Evolutionary conservation across 139 green algal species (phyloP), one percentile per base, ranked within the genome.

Genomic region (Auxenochlorella pyrenoidosa): DNA sequence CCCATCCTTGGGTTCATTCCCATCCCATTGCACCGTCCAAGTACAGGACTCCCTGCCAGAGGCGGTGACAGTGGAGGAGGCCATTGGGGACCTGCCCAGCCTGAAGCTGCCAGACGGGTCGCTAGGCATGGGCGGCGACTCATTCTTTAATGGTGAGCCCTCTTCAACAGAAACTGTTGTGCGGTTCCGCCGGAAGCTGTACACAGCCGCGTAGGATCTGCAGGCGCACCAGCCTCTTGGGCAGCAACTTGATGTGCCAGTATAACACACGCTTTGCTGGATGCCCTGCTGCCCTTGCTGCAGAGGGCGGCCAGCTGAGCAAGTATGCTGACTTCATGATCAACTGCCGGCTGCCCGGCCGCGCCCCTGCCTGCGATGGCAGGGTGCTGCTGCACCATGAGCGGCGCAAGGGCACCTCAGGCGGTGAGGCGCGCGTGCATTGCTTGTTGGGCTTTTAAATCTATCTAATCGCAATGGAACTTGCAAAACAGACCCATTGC

Each of bases 31-130:
- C 8, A 10, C 47, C 10, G 47, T 54, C 8, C 47, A 30, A 10
- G 30, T 76, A 34, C 70, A 84, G 58, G 24, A 26, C 36, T 13
- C 26, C 30, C 65, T 89, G 44, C 85, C 85, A 5, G 40, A 12
- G 16, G 77, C 85, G 5, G 36, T 85, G 24, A 89, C 77, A 16
- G 28, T 86, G 66, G 13, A 28, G 12, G 85, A 89, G 54, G 75
- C 75, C 16, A 85, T 89, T 1, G 75, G 68, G 0, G 85, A 85
- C 51, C 68, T 89, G 51, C 85, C 85, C 5, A 43, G 34, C 21
- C 79, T 84, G 44, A 41, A 32, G 0, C 2, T 3, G 22, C 4
- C 13, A 54, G 44, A 16, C 12, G 43, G 28, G 32, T 32, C 44
- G 13, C 15, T 16, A 5, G 26, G 44, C 19, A 13, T 30, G 68